A percentile compares a stretch with the other conserved stretches of the same genome.
phyloP scores from a whole-genome alignment of 192 early-diverging fungal genomes.

The Dissophora globulifera region DNA sequence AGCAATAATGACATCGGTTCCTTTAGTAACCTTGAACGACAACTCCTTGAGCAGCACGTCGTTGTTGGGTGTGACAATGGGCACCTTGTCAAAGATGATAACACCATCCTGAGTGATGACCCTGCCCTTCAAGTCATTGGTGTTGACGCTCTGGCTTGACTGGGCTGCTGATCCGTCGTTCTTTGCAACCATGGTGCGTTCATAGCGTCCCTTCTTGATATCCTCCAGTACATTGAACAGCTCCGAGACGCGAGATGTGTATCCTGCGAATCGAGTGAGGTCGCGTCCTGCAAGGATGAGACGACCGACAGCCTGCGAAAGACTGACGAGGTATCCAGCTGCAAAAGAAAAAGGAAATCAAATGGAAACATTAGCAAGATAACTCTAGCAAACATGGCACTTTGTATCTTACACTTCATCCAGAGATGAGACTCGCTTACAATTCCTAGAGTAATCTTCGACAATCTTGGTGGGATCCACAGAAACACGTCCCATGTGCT shows the following conservation, averaged over 20 bases:
- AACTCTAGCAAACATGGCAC: background rate
- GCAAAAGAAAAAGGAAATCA: no score
- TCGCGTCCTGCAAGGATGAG: constrained; percentile 73
- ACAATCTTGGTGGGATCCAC: constrained; percentile 68
- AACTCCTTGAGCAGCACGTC: constrained; percentile 73
- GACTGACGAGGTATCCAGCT: constrained; percentile 71
- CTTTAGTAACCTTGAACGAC: constrained; percentile 74
- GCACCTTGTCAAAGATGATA: constrained; percentile 77
- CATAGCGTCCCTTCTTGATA: constrained; percentile 65
- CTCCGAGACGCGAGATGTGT: constrained; percentile 70
- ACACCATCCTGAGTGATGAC: constrained; percentile 62
- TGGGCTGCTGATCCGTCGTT: constrained; percentile 10
- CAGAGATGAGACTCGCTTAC: no score
- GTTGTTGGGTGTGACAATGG: constrained; percentile 82
- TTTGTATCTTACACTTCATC: no score
- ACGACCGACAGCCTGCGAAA: constrained; percentile 71
- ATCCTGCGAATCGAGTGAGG: constrained; percentile 71
- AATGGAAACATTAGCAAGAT: no score
- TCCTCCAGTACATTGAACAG: constrained; percentile 67
- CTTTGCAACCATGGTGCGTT: constrained; percentile 62
- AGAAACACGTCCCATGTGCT: constrained; percentile 61
- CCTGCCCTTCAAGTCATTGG: constrained; percentile 62
- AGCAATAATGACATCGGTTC: constrained; percentile 80
- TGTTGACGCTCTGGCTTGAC: constrained; percentile 48
- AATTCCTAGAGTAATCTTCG: constrained; percentile 70